A percentile compares a stretch with the other conserved stretches of the same genome.
phyloP scores from a whole-genome alignment of 306 rosid species.

The Vicia villosa region DNA sequence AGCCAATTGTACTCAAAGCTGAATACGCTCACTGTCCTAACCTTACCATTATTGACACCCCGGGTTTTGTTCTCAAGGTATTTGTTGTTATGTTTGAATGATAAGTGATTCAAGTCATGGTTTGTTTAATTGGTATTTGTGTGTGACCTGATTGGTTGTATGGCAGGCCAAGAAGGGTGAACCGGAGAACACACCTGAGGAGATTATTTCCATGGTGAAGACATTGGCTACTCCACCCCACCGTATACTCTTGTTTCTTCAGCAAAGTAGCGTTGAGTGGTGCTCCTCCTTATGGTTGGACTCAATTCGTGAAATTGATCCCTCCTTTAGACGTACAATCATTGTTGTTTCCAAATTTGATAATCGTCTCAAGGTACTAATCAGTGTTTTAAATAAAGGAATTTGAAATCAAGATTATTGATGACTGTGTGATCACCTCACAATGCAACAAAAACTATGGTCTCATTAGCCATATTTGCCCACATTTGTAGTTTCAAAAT shows the following conservation, averaged over 20 bases:
- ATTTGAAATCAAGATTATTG: background rate
- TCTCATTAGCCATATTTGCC: too few relatives aligned
- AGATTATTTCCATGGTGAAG: slow-evolving; percentile 95
- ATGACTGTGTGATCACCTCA: background rate
- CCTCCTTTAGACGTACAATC: slow-evolving; percentile 73
- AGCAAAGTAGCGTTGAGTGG: slow-evolving; percentile 99
- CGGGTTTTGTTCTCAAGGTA: slow-evolving; percentile 98
- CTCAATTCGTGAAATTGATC: slow-evolving; percentile 85
- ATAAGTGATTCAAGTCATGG: background rate
- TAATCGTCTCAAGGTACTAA: slow-evolving; percentile 88
- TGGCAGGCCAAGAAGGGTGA: slow-evolving; percentile 95
- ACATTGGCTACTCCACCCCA: slow-evolving; percentile 91
- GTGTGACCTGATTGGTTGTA: background rate
- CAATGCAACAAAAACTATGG: background rate
- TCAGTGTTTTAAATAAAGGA: background rate
- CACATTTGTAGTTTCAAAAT: background rate
- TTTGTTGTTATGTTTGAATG: background rate
- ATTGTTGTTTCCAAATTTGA: slow-evolving; percentile 96
- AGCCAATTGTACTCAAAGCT: slow-evolving; percentile 93
- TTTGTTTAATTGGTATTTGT: slow-evolving; percentile 1
- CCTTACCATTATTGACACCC: slow-evolving; percentile 94
- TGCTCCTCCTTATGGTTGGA: slow-evolving; percentile 98
- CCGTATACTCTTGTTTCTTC: slow-evolving; percentile 89
- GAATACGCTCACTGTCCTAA: slow-evolving; percentile 96
- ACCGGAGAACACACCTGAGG: slow-evolving; percentile 90